Base-by-base conservation (phyloP, 805 yeast genomes). In the Tetrapisispora fleetii region DNA sequence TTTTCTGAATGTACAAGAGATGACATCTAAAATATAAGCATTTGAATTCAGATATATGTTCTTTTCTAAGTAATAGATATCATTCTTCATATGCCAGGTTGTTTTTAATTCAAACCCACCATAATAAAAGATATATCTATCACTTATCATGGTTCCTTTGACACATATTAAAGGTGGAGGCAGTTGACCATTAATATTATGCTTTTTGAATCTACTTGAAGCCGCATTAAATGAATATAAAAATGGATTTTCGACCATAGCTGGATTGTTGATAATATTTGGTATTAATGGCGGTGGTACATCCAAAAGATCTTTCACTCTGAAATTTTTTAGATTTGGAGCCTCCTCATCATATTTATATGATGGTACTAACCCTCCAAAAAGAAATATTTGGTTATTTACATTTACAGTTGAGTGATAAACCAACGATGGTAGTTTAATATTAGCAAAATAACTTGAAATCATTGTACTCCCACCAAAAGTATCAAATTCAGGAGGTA, bases 31-130 rank as follows among this genome's bases (percentile, higher is more conserved):
- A n/a, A 83, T 65, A 67, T 76, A 84, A 0, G 78, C 81, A 43
- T 71, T 65, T 43, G 72, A 72, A 58, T 78, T 81, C 48, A 81
- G 55, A 6, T 62, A 62, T 1, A 80, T 65, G 18, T 69, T 66
- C 52, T 73, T 73, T 41, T 73, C 68, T n/a, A 72, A 53, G 30
- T 58, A 67, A 56, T 51, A 69, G 45, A 74, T 75, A 50, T 48
- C 61, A 11, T 51, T 53, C 40, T 54, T 55, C 14, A 60, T 53
- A 13, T 51, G 47, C 11, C 67, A 60, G 19, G 68, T 64, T 16
- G 63, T 63, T n/a, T 71, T 70, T 4, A 58, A 50, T 57, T 75
- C 76, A 59, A 82, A 77, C 0, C 93, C 95, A 7, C 91, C 95
- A 57, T 77, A 82, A 52, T 74, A 73, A 53, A 83, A 73, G n/a